Conservation (phyloP, 208 protist genomes). For the Trypanosoma rangeli region DNA sequence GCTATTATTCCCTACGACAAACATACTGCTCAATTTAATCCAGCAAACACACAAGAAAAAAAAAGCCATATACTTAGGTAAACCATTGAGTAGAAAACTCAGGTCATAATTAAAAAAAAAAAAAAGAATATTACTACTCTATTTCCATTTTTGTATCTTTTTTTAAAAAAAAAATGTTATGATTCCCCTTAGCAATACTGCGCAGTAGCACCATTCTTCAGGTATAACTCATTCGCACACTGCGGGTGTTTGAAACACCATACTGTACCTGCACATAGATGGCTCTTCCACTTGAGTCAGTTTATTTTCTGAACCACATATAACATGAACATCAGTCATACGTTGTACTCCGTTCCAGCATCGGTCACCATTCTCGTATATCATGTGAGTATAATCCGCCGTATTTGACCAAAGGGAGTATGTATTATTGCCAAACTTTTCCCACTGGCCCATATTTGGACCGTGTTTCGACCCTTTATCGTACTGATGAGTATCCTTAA, state of each 20-base stretch:
- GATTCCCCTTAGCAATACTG: no score
- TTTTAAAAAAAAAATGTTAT: no score
- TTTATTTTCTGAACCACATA: conserved; percentile 66
- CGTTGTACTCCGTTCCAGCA: conserved; percentile 61
- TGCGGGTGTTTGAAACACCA: conserved; percentile 77
- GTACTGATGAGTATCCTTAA: conserved; percentile 48
- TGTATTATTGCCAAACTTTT: conserved; percentile 60
- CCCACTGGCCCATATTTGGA: conserved; percentile 48
- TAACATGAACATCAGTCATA: conserved; percentile 52
- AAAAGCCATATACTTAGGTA: no score
- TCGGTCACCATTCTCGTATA: conserved; percentile 41
- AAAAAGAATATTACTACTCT: no score
- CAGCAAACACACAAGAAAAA: no score
- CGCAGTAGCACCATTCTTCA: no score
- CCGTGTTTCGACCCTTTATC: conserved; percentile 23
- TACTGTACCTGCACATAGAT: conserved; percentile 69
- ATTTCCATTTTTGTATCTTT: no score
- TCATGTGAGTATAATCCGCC: conserved; percentile 58
- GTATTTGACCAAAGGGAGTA: conserved; percentile 64
- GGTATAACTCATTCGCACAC: conserved; percentile 65
- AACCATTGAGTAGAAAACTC: no score
- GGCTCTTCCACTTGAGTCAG: conserved; percentile 59
- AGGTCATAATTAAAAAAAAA: no score
- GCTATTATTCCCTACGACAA: no score
- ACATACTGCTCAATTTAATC: no score